These are phyloP conservation scores for Penicillium sp. DNA, from an alignment of 2,329 filamentous ascomycete genomes.

Conservation along the genomic window DNA sequence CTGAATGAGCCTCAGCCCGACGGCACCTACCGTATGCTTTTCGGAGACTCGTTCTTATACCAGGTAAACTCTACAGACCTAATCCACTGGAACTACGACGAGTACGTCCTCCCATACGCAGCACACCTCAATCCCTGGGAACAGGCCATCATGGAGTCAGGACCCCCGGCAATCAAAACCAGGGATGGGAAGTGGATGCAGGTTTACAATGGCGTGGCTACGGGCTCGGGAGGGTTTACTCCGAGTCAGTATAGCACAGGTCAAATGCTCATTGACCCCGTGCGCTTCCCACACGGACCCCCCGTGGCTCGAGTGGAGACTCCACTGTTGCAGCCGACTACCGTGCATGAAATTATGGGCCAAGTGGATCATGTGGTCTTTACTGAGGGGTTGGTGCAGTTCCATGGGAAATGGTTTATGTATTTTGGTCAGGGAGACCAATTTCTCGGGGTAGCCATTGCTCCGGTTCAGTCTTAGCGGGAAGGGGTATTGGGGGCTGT, in stretches of 20 bases:
- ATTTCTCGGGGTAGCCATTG: background rate
- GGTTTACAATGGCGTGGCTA: slow-evolving; percentile 26
- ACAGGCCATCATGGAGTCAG: slow-evolving; percentile 32
- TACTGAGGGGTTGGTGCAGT: background rate
- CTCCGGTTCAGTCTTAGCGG: background rate
- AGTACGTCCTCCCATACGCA: slow-evolving; percentile 20
- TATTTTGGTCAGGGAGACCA: background rate
- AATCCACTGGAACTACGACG: slow-evolving; percentile 28
- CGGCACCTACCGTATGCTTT: slow-evolving; percentile 35
- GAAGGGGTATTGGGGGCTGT: background rate
- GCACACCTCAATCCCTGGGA: slow-evolving; percentile 29
- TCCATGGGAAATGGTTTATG: background rate
- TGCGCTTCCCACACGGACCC: background rate
- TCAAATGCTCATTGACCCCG: slow-evolving; percentile 1
- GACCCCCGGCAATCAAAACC: slow-evolving; percentile 32
- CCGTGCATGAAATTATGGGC: background rate
- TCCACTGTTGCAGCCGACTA: slow-evolving; percentile 4
- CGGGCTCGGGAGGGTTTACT: slow-evolving; percentile 1
- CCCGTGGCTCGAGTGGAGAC: background rate
- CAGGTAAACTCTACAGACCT: slow-evolving; percentile 29
- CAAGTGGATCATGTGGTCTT: slow-evolving; percentile 24
- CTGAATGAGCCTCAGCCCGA: slow-evolving; percentile 28
- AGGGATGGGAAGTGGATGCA: slow-evolving; percentile 32
- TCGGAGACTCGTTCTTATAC: slow-evolving; percentile 33
- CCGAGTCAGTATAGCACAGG: slow-evolving; percentile 4